Evolutionary conservation across 768 basidiomycete genomes (phyloP), one percentile per base, ranked within the genome.

Genomic region (Trametes gibbosa): DNA sequence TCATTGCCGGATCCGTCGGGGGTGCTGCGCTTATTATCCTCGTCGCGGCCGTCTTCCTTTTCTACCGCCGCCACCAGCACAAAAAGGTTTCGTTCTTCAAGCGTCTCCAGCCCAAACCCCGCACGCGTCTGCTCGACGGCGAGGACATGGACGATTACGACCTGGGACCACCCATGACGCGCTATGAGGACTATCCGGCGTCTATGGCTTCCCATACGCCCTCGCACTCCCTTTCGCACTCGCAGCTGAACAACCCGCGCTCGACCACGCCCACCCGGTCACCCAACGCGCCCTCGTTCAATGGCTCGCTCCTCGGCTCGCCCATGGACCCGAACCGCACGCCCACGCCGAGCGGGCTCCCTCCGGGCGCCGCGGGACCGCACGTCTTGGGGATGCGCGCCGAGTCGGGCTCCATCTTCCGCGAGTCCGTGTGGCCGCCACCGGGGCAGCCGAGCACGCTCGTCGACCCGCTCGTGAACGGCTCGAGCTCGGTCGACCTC

Each of bases 1-100:
- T 73, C 21, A 69, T 75, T 45, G 69, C 65, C 3, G 74, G 74
- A 42, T 68, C 69, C 29, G 62, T 67, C 23, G 73, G 69, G 25
- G 73, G 72, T 1, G 63, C 58, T 5, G 67, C 65, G 2, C 51
- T 72, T 35, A 40, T 68, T 32, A 37, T 66, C 37, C 62, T 74
- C 37, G 29, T 72, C n/a, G 48, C 67, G 37, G 65, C 66, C 21
- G 54, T 73, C 10, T 58, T 70, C 27, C 60, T 69, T 57, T 74
- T 71, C 67, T 69, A 70, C 41, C 68, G 68, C 21, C 66, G 70
- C 3, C 68, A 70, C 45, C 64, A 69, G 56, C 53, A 56, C 51
- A 65, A 66, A 56, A 72, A 72, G 60, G 45, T 63, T 16, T 61
- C 63, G 4, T 69, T 72, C 60, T 70, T 70, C 63, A 56, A 47